Evolutionary conservation across 805 yeast species (phyloP), one percentile per base, ranked within the genome.

Genomic region (Monosporozyma aquatica): DNA sequence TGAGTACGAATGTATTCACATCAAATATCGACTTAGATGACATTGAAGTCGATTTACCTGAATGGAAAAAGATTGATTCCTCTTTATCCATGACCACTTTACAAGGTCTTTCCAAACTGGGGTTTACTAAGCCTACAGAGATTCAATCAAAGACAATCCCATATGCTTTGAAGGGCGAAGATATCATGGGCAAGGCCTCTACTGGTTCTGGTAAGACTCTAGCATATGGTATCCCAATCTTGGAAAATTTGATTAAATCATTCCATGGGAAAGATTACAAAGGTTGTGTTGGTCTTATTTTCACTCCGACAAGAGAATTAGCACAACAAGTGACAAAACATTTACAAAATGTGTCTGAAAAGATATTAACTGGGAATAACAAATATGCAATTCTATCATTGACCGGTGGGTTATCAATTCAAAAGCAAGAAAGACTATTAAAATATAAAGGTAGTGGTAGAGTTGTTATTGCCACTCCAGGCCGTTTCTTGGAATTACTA

Each of bases 191-290:
- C 43, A 92, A 90, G 58, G 98, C 98, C 13, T 82, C 92, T 9
- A 92, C 98, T 1, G 98, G 98, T 60, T 85, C 95, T 1, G 98
- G 98, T 71, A 92, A 92, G 59, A 92, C 98, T 0, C 68, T 89
- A 44, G 99, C 98, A 0, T 92, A 86, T 61, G 96, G 96, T 37
- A 76, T 92, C 22, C 97, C 98, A 8, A 80, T 94, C 23, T 61
- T 92, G 46, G 95, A 90, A 56, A 75, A 71, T 45, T 73, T 75
- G 45, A 44, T 56, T 8, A 51, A 45, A 39, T 39, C 43, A 7
- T 37, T 34, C 10, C 29, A 21, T 2, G 42, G 45, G 21, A 45
- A 49, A 15, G 47, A 50, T 15, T 43, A 47, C 11, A 52, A 56
- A 3, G 59, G 55, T 18, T 89, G 95, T 3, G 66, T 78, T 4